A percentile compares a stretch with the other conserved stretches of the same genome.
Conservation (phyloP, 2,329 filamentous ascomycete species). For the Fusarium anthophilum region DNA sequence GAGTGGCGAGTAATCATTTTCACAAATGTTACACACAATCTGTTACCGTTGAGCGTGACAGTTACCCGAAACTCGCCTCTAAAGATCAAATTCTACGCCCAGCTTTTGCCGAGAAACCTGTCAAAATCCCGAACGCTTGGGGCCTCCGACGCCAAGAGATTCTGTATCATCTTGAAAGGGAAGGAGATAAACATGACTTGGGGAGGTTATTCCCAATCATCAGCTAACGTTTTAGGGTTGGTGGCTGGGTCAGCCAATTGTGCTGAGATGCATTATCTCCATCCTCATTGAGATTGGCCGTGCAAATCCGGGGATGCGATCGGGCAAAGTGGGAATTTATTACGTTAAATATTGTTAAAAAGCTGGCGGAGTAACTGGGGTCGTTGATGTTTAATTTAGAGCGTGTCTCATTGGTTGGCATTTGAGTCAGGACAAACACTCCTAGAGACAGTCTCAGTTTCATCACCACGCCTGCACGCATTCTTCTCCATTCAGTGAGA, state of each 20-base stretch:
- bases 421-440: background rate
- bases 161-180: constrained; percentile 15
- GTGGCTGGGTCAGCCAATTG: background rate
- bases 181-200: constrained; percentile 14
- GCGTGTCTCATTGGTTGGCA: background rate
- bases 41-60: background rate
- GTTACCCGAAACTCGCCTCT: constrained; percentile 16
- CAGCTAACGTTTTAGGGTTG: background rate
- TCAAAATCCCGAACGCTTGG: constrained; percentile 23
- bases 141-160: background rate
- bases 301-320: constrained; percentile 4
- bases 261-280: background rate
- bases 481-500: background rate
- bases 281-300: background rate
- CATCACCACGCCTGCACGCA: background rate
- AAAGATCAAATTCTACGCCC: background rate
- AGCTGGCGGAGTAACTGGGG: background rate
- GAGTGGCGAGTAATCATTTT: background rate
- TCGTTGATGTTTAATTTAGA: background rate
- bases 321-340: constrained; percentile 12
- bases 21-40: no score
- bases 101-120: constrained; percentile 15
- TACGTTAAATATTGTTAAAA: constrained; percentile 3
- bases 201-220: background rate
- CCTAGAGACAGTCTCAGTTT: background rate